A percentile compares a stretch with the other conserved stretches of the same genome.
phyloP scores from a whole-genome alignment of 768 basidiomycete species.

The Strobilomyces dryophilus region DNA sequence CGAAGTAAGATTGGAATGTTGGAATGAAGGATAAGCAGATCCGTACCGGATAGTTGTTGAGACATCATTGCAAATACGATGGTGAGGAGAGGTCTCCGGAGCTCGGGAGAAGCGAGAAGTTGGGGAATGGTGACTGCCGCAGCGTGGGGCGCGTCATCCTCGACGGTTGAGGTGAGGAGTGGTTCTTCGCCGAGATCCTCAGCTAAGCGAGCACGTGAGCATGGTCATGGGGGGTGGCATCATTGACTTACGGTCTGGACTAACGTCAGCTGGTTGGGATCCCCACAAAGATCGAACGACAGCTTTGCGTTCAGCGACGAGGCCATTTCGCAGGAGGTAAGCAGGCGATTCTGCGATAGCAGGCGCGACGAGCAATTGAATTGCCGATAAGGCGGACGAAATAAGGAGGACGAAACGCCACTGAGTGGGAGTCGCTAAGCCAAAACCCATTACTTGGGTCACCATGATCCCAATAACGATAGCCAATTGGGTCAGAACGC shows the following conservation, averaged over 20 bases:
- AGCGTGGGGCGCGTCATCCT: constrained; percentile 16
- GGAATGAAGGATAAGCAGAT: background rate
- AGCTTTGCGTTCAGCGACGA: constrained; percentile 44
- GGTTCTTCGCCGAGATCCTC: constrained; percentile 27
- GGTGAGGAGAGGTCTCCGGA: constrained; percentile 60
- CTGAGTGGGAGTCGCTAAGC: constrained; percentile 57
- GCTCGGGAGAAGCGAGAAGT: constrained; percentile 47
- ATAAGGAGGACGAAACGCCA: constrained; percentile 73
- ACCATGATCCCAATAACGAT: constrained; percentile 85
- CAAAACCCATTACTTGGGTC: constrained; percentile 76
- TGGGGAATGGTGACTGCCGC: constrained; percentile 47
- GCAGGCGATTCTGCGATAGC: constrained; percentile 67
- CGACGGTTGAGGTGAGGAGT: constrained; percentile 19
- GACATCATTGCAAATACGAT: constrained; percentile 69
- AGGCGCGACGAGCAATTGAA: constrained; percentile 53
- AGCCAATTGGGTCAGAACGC: constrained; percentile 75
- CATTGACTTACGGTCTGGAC: constrained; percentile 21
- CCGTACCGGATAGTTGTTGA: constrained; percentile 72
- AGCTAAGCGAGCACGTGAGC: constrained; percentile 14
- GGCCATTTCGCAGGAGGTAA: constrained; percentile 54
- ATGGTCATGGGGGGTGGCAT: background rate
- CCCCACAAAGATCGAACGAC: constrained; percentile 55
- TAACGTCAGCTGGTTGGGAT: constrained; percentile 26
- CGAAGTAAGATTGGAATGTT: constrained; percentile 1
- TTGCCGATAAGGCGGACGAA: constrained; percentile 51